phyloP scores from a whole-genome alignment of 129 eudicot species.

The Lonicera japonica region DNA sequence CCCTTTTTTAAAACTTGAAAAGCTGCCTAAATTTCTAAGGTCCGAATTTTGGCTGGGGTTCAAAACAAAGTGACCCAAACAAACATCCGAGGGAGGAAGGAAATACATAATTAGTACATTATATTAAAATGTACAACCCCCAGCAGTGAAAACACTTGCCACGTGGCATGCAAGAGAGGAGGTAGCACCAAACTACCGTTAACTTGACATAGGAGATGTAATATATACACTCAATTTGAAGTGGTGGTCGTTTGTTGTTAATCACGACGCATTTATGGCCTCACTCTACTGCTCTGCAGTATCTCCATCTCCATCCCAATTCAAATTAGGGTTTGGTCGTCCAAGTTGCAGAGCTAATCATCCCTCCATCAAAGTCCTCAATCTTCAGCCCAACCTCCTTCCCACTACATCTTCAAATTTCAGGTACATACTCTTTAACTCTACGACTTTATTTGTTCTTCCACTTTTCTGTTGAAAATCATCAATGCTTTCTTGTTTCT shows the following conservation, averaged over 20 bases:
- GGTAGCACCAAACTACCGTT: conserved; percentile 4
- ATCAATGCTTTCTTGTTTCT: not conserved
- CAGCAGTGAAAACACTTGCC: too few species aligned
- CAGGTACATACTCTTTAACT: not conserved
- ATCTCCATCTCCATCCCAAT: conserved; percentile 3
- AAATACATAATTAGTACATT: too few species aligned
- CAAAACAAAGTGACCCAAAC: too few species aligned
- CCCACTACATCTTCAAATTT: conserved; percentile 1
- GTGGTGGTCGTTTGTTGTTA: not conserved
- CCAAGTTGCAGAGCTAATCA: not conserved
- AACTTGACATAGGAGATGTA: not conserved
- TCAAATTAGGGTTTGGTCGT: conserved; percentile 18
- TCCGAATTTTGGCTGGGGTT: too few species aligned
- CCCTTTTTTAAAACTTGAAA: too few species aligned
- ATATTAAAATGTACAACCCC: too few species aligned
- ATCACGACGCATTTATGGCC: not conserved
- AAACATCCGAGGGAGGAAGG: too few species aligned
- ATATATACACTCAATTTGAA: not conserved
- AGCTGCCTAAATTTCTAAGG: too few species aligned
- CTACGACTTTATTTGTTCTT: not conserved
- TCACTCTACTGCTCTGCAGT: not conserved
- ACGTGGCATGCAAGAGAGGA: not conserved
- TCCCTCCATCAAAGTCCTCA: not conserved
- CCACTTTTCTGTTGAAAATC: not conserved
- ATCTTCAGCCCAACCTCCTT: conserved; percentile 3